Evolutionary conservation across 2,329 filamentous ascomycete species (phyloP).

Genomic region (Colletotrichum higginsianum): DNA sequence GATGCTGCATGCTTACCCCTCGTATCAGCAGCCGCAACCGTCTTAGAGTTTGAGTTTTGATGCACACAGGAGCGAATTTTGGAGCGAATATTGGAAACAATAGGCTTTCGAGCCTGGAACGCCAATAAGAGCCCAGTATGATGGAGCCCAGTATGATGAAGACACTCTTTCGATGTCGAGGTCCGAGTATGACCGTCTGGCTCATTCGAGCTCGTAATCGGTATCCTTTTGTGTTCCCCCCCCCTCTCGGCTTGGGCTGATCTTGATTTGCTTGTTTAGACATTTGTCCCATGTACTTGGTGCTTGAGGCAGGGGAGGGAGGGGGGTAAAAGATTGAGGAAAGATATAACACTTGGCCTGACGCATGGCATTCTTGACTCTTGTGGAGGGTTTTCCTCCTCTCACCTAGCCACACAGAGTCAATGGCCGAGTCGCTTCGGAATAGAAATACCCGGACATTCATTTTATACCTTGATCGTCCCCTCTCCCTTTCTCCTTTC

Average conservation of each 20-base stretch:
- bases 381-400: neutral
- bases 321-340: neutral
- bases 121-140: too few species aligned
- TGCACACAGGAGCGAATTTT: neutral
- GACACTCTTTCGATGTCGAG: neutral
- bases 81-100: neutral
- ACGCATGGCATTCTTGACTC: neutral
- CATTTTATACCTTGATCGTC: neutral
- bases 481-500: too few species aligned
- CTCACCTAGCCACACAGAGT: neutral
- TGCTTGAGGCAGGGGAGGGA: neutral
- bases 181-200: neutral
- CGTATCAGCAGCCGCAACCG: too few species aligned
- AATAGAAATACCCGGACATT: neutral
- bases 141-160: neutral
- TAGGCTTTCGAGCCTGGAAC: conserved; percentile 4
- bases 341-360: neutral
- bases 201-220: conserved; percentile 6
- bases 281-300: neutral
- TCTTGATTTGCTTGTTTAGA: neutral
- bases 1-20: neutral
- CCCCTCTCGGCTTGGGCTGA: neutral
- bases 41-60: conserved; percentile 1
- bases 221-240: neutral
- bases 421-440: neutral